These are phyloP conservation scores for Poronia punctata DNA, from an alignment of 495 filamentous ascomycete genomes.

Conservation along the genomic window DNA sequence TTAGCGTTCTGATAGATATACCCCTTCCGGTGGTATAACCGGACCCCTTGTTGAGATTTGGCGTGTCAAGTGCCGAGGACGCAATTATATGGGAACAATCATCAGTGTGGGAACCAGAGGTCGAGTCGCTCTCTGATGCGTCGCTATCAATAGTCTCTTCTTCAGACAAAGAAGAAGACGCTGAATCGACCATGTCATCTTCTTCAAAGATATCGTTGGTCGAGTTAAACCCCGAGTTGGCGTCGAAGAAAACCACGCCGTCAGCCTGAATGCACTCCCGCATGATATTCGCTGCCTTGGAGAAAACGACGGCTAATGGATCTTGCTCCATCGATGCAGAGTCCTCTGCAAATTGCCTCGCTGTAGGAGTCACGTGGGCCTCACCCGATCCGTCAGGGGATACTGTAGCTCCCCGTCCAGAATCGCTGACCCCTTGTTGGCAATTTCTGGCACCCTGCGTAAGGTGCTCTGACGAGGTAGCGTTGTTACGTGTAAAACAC, in stretches of 20 bases:
- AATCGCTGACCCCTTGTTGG: too few relatives aligned
- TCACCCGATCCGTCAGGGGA: background rate
- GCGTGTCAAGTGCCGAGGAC: conserved; percentile 24
- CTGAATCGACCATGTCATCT: background rate
- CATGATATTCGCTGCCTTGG: conserved; percentile 41
- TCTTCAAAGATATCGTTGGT: background rate
- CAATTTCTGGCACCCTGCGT: conserved; percentile 5
- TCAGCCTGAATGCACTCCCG: conserved; percentile 46
- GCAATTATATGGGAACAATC: conserved; percentile 22
- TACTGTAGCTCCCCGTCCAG: too few relatives aligned
- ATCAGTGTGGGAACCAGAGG: background rate
- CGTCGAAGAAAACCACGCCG: conserved; percentile 48
- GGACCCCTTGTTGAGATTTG: conserved; percentile 19
- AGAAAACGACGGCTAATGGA: conserved; percentile 21
- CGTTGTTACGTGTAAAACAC: too few relatives aligned
- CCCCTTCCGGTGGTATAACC: background rate
- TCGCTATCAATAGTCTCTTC: conserved; percentile 7
- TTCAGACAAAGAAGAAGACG: background rate
- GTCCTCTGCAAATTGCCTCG: background rate
- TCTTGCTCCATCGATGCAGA: conserved; percentile 1
- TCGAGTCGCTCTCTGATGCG: background rate
- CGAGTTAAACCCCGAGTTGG: conserved; percentile 23
- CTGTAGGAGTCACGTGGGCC: background rate
- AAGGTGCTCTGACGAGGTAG: conserved; percentile 8
- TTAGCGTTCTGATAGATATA: conserved; percentile 35